Evolutionary conservation across 2,329 filamentous ascomycete genomes (phyloP).

Genomic region (Fusarium bulbicola): DNA sequence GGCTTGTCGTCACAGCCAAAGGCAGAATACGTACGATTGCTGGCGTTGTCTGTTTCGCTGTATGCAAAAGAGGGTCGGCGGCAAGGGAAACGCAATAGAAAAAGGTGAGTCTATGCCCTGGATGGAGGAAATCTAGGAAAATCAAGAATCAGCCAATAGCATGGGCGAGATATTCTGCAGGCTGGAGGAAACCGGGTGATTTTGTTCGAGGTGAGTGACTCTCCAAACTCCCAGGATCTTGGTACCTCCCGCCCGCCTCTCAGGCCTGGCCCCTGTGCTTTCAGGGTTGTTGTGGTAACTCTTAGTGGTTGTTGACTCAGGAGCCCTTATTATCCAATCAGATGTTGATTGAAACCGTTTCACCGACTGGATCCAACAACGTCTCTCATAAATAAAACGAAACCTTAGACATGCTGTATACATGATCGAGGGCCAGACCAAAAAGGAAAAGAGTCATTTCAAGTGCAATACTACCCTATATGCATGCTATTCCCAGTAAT

Average conservation of each 20-base stretch:
- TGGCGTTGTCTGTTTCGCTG: constrained; percentile 26
- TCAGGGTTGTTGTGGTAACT: constrained; percentile 31
- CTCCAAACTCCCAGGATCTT: constrained; percentile 23
- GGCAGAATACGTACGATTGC: constrained; percentile 24
- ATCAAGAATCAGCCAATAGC: constrained; percentile 38
- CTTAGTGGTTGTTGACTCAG: constrained; percentile 34
- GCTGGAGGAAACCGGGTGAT: constrained; percentile 42
- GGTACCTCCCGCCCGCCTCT: constrained; percentile 21
- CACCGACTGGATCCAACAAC: constrained; percentile 19
- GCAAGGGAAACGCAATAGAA: constrained; percentile 13
- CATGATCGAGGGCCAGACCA: background rate
- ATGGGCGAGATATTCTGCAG: constrained; percentile 37
- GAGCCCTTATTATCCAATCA: constrained; percentile 11
- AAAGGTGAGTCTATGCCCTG: constrained; percentile 30
- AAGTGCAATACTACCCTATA: constrained; percentile 10
- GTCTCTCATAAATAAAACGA: background rate
- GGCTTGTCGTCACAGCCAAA: constrained; percentile 23
- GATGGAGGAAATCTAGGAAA: constrained; percentile 29
- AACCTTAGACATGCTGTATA: background rate
- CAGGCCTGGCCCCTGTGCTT: constrained; percentile 12
- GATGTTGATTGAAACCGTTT: background rate
- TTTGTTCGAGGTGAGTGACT: constrained; percentile 32
- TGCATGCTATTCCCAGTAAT: constrained; percentile 6
- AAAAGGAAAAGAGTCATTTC: background rate
- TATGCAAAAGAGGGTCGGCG: constrained; percentile 25